These are phyloP conservation scores for Cicer yamashitae DNA, from an alignment of 306 rosid genomes.

Conservation along the genomic window DNA sequence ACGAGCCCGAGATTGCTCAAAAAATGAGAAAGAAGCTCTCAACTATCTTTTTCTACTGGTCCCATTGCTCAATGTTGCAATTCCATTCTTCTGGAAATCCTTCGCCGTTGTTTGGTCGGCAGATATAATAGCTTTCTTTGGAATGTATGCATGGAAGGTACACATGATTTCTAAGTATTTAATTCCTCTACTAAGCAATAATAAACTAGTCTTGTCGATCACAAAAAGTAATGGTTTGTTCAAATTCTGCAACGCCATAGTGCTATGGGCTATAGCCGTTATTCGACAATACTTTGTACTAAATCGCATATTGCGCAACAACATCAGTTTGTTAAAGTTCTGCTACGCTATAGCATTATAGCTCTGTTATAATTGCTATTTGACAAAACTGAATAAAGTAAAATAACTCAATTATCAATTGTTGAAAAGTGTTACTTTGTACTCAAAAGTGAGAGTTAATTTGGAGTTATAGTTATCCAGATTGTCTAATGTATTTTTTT, in stretches of 20 bases:
- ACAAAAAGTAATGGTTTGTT: no score
- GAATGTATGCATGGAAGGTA: slow-evolving; percentile 98
- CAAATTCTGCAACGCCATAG: no score
- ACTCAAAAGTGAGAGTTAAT: neutral
- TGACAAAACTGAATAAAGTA: neutral
- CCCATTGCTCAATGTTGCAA: slow-evolving; percentile 78
- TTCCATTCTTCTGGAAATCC: slow-evolving; percentile 97
- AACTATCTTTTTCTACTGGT: slow-evolving; percentile 92
- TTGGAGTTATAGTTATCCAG: neutral
- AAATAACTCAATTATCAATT: neutral
- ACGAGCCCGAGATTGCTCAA: slow-evolving; percentile 96
- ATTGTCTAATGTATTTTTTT: neutral
- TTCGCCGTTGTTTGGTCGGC: slow-evolving; percentile 96
- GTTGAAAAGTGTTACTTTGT: neutral
- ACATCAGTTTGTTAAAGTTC: no score
- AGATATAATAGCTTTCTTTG: slow-evolving; percentile 81
- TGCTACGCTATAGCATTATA: no score
- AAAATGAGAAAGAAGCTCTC: slow-evolving; percentile 96
- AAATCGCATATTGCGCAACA: no score
- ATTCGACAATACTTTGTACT: no score
- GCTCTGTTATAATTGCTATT: no score
- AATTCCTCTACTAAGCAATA: neutral
- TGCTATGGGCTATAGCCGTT: no score
- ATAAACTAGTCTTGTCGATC: no score
- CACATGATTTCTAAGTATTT: slow-evolving; percentile 10